A percentile compares a stretch with the other conserved stretches of the same genome.
Evolutionary conservation across 2,329 filamentous ascomycete species (phyloP).

Genomic region (Cordyceps militaris): DNA sequence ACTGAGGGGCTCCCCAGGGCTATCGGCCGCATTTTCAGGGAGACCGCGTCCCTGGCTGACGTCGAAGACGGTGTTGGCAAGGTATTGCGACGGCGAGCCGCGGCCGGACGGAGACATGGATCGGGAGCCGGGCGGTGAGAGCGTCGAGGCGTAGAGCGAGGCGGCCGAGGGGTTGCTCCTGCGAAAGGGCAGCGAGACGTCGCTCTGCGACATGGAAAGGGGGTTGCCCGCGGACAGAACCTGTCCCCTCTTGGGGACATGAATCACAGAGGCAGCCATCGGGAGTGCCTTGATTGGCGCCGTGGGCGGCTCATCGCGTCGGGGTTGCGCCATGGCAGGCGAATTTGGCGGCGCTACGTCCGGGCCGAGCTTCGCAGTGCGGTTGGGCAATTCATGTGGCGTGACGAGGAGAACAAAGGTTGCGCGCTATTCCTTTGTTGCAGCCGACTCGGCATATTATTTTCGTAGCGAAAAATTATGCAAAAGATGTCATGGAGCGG

Average conservation of each 20-base stretch:
- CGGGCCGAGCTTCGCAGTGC: conserved; percentile 12
- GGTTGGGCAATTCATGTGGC: conserved; percentile 12
- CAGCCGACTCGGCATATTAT: conserved; percentile 25
- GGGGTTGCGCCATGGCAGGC: conserved; percentile 60
- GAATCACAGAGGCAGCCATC: conserved; percentile 53
- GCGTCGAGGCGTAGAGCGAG: conserved; percentile 57
- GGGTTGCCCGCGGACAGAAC: conserved; percentile 45
- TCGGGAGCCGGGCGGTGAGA: conserved; percentile 61
- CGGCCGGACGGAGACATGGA: conserved; percentile 60
- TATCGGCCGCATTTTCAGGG: conserved; percentile 36
- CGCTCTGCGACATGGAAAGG: conserved; percentile 42
- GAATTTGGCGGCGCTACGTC: conserved; percentile 17
- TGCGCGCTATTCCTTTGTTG: conserved; percentile 17
- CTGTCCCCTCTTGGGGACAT: conserved; percentile 55
- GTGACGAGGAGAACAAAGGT: conserved; percentile 17
- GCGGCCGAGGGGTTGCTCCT: conserved; percentile 51
- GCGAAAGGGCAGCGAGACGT: conserved; percentile 47
- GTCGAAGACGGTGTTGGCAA: conserved; percentile 53
- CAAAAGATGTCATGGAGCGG: conserved; percentile 3
- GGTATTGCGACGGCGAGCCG: conserved; percentile 48
- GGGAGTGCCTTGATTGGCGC: conserved; percentile 65
- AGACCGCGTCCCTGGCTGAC: conserved; percentile 37
- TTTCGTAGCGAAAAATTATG: conserved; percentile 5
- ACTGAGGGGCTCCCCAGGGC: conserved; percentile 48
- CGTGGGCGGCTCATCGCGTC: conserved; percentile 56